A percentile compares a stretch with the other conserved stretches of the same genome.
These are phyloP conservation scores for Tetracladium setigerum DNA, from an alignment of 495 filamentous ascomycete genomes.

Conservation along the genomic window DNA sequence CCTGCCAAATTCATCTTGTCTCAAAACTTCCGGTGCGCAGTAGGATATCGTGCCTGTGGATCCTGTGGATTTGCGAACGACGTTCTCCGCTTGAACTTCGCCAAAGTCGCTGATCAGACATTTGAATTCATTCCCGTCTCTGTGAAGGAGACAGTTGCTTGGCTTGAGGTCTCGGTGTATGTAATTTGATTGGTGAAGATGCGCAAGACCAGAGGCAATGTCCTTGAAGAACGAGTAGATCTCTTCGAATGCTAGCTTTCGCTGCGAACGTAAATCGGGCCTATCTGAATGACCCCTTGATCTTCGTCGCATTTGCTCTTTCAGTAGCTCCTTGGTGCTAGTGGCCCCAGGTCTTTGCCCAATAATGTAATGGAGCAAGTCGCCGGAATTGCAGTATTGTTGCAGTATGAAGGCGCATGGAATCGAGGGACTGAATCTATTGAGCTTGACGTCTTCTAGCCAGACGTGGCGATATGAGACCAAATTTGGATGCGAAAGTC, in stretches of 20 bases:
- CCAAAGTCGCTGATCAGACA: slow-evolving; percentile 97
- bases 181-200: slow-evolving; percentile 88
- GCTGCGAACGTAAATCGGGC: slow-evolving; percentile 38
- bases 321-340: slow-evolving; percentile 70
- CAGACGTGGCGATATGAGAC: slow-evolving; percentile 96
- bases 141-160: slow-evolving; percentile 78
- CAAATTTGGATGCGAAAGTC: slow-evolving; percentile 88
- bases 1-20: slow-evolving; percentile 55
- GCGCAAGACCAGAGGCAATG: slow-evolving; percentile 82
- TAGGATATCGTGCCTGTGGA: slow-evolving; percentile 96
- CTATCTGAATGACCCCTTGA: slow-evolving; percentile 42
- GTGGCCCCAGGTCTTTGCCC: slow-evolving; percentile 44
- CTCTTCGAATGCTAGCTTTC: slow-evolving; percentile 74
- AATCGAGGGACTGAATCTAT: slow-evolving; percentile 80
- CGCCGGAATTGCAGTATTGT: slow-evolving; percentile 94
- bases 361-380: slow-evolving; percentile 77
- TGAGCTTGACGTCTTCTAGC: slow-evolving; percentile 84
- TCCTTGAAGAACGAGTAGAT: slow-evolving; percentile 97
- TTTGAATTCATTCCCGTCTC: slow-evolving; percentile 56
- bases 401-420: slow-evolving; percentile 96
- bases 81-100: slow-evolving; percentile 79
- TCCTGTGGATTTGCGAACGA: slow-evolving; percentile 76
- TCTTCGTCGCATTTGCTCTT: slow-evolving; percentile 73
- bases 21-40: slow-evolving; percentile 90
- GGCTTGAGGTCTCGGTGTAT: slow-evolving; percentile 96